Conservation (phyloP, 1,139 yeast species). For the Protomyces arabidopsidicola region DNA sequence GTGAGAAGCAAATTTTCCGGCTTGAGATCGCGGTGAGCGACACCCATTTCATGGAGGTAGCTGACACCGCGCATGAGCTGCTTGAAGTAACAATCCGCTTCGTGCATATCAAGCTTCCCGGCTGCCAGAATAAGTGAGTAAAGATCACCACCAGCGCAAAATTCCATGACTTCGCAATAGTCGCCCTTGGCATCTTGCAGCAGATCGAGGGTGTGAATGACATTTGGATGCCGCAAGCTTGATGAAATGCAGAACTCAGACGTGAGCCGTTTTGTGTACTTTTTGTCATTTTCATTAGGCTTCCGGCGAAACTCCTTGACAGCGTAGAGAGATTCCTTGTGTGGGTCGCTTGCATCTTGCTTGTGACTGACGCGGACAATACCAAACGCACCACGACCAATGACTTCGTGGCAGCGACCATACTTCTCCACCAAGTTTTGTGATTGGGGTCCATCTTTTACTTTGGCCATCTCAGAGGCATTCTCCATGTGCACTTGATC, state of each 20-base stretch:
- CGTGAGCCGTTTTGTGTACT: slow-evolving; percentile 66
- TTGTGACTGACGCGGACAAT: slow-evolving; percentile 69
- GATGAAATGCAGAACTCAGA: slow-evolving; percentile 84
- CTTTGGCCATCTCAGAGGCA: slow-evolving; percentile 30
- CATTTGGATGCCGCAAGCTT: slow-evolving; percentile 70
- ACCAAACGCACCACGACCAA: slow-evolving; percentile 80
- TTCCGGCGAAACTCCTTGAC: slow-evolving; percentile 71
- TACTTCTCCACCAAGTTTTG: slow-evolving; percentile 55
- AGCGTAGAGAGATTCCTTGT: slow-evolving; percentile 57
- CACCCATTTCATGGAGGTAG: slow-evolving; percentile 97
- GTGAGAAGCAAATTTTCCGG: slow-evolving; percentile 88
- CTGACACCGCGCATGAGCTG: slow-evolving; percentile 86
- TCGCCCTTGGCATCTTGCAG: slow-evolving; percentile 88
- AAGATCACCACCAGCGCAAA: slow-evolving; percentile 45
- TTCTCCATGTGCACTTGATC: slow-evolving; percentile 46
- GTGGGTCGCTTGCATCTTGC: slow-evolving; percentile 42
- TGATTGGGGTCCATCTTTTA: slow-evolving; percentile 41
- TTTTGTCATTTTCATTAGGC: slow-evolving; percentile 53
- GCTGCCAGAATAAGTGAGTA: slow-evolving; percentile 61
- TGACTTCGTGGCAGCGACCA: slow-evolving; percentile 72
- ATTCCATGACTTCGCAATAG: slow-evolving; percentile 65
- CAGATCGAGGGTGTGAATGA: slow-evolving; percentile 79
- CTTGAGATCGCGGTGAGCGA: slow-evolving; percentile 88
- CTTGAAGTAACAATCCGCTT: slow-evolving; percentile 93
- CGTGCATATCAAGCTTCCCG: slow-evolving; percentile 75